A percentile compares a stretch with the other conserved stretches of the same genome.
Conservation (phyloP, 1,284 basidiomycete species). For the Pseudozyma sp. region DNA sequence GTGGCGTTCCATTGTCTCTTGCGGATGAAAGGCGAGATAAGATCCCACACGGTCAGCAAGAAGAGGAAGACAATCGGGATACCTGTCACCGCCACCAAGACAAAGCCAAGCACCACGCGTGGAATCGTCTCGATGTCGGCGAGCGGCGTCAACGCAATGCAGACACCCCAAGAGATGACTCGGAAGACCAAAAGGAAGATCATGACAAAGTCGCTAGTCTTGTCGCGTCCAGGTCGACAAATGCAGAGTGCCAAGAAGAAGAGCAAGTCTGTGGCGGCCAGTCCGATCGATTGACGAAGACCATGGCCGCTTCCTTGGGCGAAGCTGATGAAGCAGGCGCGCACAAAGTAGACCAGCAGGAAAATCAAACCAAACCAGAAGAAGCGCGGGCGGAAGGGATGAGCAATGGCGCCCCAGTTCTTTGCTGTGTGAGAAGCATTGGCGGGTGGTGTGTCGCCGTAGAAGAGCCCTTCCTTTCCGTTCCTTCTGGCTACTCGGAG, state of each 20-base stretch:
- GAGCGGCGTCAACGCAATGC: slow-evolving; percentile 59
- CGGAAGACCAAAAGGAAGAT: slow-evolving; percentile 60
- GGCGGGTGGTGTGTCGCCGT: slow-evolving; percentile 44
- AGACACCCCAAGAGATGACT: slow-evolving; percentile 59
- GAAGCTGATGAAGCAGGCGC: slow-evolving; percentile 62
- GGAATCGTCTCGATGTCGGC: slow-evolving; percentile 64
- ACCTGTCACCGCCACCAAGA: slow-evolving; percentile 57
- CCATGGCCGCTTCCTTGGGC: slow-evolving; percentile 52
- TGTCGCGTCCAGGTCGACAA: slow-evolving; percentile 60
- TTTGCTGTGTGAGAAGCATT: slow-evolving; percentile 28
- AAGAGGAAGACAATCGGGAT: slow-evolving; percentile 65
- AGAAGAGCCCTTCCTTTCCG: slow-evolving; percentile 51
- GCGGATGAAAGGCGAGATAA: slow-evolving; percentile 52
- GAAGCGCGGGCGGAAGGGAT: slow-evolving; percentile 56
- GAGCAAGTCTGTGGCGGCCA: slow-evolving; percentile 61
- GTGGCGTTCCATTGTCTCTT: slow-evolving; percentile 43
- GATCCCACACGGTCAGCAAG: slow-evolving; percentile 57
- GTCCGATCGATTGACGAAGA: slow-evolving; percentile 64
- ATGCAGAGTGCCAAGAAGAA: slow-evolving; percentile 58
- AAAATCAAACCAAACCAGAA: slow-evolving; percentile 62
- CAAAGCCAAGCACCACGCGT: slow-evolving; percentile 65
- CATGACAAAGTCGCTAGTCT: slow-evolving; percentile 61
- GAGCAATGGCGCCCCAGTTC: slow-evolving; percentile 57
- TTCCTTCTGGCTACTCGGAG: slow-evolving; percentile 39
- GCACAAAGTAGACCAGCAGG: slow-evolving; percentile 55